Evolutionary conservation across 768 basidiomycete genomes (phyloP), one percentile per base, ranked within the genome.

Genomic region (Vararia minispora): DNA sequence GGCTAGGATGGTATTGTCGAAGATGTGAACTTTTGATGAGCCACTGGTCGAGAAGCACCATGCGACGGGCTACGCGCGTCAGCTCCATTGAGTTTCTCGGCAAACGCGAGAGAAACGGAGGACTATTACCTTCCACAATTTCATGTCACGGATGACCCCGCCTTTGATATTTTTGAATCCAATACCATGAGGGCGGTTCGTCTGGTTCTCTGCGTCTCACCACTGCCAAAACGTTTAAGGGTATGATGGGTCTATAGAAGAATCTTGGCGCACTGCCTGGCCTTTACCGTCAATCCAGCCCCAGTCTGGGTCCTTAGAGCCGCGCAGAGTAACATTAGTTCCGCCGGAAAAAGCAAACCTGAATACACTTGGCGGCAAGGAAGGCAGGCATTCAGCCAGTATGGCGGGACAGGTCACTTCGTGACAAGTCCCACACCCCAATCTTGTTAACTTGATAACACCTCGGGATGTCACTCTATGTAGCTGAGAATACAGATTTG

Each of bases 241-340:
- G 28, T 33, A 23, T n/a, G 13, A 11, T 11, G 1, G 12, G 16
- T 34, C 10, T 28, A 21, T 23, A 10, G 23, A 16, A 28, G 6
- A 8, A 16, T 20, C 14, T 10, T 9, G 14, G 20, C 51, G 5
- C 36, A 56, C 55, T 16, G 51, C 48, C 39, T 76, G 72, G 1
- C 76, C 76, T 35, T 78, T 68, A 2, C 61, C 71, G 45, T 77
- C 68, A 0, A 79, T 65, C 75, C 75, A 79, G n/a, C 76, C 76
- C 71, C 72, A 73, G 3, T 71, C 42, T 0, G 72, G 68, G 43
- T 79, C 69, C 9, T 51, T 56, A 16, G 69, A 67, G 0, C 78
- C 74, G 20, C 71, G 59, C 6, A 80, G 52, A 8, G 74, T 77
- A 30, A 79, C 71, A 39, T 77, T 77, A 28, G 51, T 66, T 4